Base-by-base conservation (phyloP, 177 flowering plant genomes). In the Telopea speciosissima region DNA sequence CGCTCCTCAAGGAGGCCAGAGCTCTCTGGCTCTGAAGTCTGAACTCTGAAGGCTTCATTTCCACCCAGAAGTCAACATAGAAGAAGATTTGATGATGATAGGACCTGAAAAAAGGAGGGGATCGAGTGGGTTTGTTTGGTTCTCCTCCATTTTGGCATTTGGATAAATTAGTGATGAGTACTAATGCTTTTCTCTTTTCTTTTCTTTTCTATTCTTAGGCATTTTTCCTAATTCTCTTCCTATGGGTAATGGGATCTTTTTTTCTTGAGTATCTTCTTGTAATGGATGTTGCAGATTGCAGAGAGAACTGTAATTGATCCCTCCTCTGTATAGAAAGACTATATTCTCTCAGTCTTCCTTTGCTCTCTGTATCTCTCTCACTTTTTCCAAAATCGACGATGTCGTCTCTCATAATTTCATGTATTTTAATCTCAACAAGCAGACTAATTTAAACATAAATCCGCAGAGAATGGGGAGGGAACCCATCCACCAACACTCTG, bases 11-110 rank as follows among this genome's bases (percentile, higher is more conserved):
- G 56, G 79, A 86, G 21, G 91, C 88, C 6, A 89, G 91, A 0
- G 91, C 91, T 52, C 88, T 88, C 63, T 88, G 89, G 89, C 87
- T 88, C 59, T 54, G 59, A 44, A 9, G n/a, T n/a, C n/a, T n/a
- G n/a, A n/a, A n/a, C n/a, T n/a, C n/a, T n/a, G n/a, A n/a, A n/a
- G n/a, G n/a, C n/a, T n/a, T n/a, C n/a, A n/a, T n/a, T n/a, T n/a
- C n/a, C n/a, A n/a, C n/a, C n/a, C n/a, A n/a, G n/a, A n/a, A n/a
- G n/a, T n/a, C n/a, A n/a, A n/a, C 14, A 44, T 9, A 54, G 59
- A 13, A 5, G 59, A 11, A 49, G 11, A 49, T 49, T 1, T 12
- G 5, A 49, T 49, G 56, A 49, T 17, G 19, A 17, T 11, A 17
- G 56, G 56, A 49, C 3, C 3, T 11, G 56, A 54, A 54, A 52